A percentile compares a stretch with the other conserved stretches of the same genome.
Evolutionary conservation across 768 basidiomycete genomes (phyloP).

Genomic region (Tulasnella sp.): DNA sequence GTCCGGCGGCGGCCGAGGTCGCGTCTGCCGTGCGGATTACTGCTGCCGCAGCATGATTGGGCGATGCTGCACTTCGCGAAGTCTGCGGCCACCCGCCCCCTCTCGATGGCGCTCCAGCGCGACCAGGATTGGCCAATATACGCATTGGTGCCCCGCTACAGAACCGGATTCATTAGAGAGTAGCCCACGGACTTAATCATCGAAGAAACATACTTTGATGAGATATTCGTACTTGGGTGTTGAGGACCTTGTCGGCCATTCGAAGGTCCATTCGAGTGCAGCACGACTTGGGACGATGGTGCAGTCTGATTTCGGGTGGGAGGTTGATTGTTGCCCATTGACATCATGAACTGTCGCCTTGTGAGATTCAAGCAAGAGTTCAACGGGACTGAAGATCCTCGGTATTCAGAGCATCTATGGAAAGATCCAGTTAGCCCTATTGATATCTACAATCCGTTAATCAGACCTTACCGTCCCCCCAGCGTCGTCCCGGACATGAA

Average conservation of each 20-base stretch:
- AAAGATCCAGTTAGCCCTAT: conserved; percentile 6
- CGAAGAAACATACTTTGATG: too few relatives aligned
- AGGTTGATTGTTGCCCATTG: conserved; percentile 36
- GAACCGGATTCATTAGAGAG: neutral
- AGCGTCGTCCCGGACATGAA: conserved; percentile 91
- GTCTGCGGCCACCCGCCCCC: neutral
- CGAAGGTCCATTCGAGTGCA: too few relatives aligned
- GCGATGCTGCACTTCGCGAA: neutral
- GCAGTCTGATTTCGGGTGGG: neutral
- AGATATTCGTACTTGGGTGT: neutral
- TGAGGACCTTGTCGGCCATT: conserved; percentile 1
- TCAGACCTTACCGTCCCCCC: conserved; percentile 59
- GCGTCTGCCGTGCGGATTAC: neutral
- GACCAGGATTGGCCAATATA: conserved; percentile 73
- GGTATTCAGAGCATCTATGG: conserved; percentile 71
- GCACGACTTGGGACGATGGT: neutral
- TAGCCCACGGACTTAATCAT: too few relatives aligned
- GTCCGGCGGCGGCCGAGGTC: neutral
- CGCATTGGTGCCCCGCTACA: conserved; percentile 40
- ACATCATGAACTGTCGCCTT: conserved; percentile 71
- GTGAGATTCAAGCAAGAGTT: conserved; percentile 83
- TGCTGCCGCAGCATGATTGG: neutral
- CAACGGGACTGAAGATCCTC: conserved; percentile 81
- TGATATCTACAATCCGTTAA: conserved; percentile 5
- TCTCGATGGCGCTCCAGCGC: neutral